Evolutionary conservation across 2,329 filamentous ascomycete species (phyloP).

Genomic region (Acephala macrosclerotiorum): DNA sequence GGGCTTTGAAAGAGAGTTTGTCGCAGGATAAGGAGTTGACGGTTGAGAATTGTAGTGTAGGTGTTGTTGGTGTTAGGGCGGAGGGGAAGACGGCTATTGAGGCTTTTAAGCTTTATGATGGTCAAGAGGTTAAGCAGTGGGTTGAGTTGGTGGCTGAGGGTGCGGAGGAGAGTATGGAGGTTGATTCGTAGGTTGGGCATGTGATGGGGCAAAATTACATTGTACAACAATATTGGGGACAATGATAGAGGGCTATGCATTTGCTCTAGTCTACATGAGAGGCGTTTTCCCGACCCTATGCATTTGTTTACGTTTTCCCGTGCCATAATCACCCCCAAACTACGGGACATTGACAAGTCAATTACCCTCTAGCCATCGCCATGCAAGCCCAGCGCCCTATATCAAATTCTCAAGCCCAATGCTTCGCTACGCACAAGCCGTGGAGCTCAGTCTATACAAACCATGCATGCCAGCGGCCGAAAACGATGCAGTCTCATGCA

Average conservation of each 20-base stretch:
- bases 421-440: not conserved
- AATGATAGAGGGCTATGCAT: not conserved
- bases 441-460: not conserved
- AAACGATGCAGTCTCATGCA: not conserved
- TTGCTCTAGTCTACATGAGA: too few species aligned
- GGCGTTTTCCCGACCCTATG: too few species aligned
- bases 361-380: too few species aligned
- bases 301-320: too few species aligned
- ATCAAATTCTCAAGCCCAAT: not conserved
- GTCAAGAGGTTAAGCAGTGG: slow-evolving; percentile 84
- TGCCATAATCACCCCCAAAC: too few species aligned
- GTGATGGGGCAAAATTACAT: slow-evolving; percentile 20
- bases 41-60: slow-evolving; percentile 94
- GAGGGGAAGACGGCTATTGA: slow-evolving; percentile 66
- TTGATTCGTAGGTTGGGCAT: slow-evolving; percentile 47
- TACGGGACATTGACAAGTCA: too few species aligned
- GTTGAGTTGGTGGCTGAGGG: slow-evolving; percentile 74
- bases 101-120: slow-evolving; percentile 90
- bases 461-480: not conserved
- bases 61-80: slow-evolving; percentile 73
- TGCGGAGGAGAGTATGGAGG: slow-evolving; percentile 56
- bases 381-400: not conserved
- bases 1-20: slow-evolving; percentile 92
- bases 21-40: slow-evolving; percentile 98
- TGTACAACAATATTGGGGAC: slow-evolving; percentile 9